A percentile compares a stretch with the other conserved stretches of the same genome.
Evolutionary conservation across 768 basidiomycete genomes (phyloP).

Genomic region (Tylopilus subfusipes): DNA sequence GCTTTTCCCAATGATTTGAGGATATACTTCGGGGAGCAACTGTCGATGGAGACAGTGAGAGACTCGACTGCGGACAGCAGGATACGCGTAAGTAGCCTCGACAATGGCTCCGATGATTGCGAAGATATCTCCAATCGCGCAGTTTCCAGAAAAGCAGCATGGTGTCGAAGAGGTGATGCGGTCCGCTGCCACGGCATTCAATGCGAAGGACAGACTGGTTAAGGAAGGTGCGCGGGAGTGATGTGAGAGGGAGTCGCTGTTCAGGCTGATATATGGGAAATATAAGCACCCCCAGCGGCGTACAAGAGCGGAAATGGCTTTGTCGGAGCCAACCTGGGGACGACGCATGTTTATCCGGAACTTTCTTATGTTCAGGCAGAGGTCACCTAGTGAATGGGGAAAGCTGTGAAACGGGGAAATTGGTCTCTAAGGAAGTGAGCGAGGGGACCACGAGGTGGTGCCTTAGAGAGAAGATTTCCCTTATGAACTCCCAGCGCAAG

Average conservation of each 20-base stretch:
- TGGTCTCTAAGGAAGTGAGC: slow-evolving; percentile 1
- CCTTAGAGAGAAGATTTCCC: slow-evolving; percentile 1
- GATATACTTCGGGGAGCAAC: no score
- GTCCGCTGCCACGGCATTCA: background rate
- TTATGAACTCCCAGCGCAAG: slow-evolving; percentile 4
- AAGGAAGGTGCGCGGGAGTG: background rate
- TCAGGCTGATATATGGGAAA: background rate
- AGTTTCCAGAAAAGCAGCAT: background rate
- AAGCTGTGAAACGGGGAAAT: slow-evolving; percentile 1
- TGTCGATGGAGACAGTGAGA: no score
- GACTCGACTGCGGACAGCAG: no score
- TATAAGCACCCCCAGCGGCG: background rate
- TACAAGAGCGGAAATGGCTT: background rate
- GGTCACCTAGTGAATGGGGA: background rate
- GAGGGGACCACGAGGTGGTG: slow-evolving; percentile 1
- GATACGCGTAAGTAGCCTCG: no score
- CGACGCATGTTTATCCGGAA: background rate
- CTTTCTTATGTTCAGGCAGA: background rate
- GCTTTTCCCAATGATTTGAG: slow-evolving; percentile 52
- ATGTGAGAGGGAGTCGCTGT: background rate
- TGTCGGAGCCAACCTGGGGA: slow-evolving; percentile 1
- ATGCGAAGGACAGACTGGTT: background rate
- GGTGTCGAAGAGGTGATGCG: background rate
- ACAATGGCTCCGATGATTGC: background rate
- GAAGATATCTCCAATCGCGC: slow-evolving; percentile 2